These are phyloP conservation scores for Pyrus pyrifolia DNA, from an alignment of 306 rosid genomes.

Conservation along the genomic window DNA sequence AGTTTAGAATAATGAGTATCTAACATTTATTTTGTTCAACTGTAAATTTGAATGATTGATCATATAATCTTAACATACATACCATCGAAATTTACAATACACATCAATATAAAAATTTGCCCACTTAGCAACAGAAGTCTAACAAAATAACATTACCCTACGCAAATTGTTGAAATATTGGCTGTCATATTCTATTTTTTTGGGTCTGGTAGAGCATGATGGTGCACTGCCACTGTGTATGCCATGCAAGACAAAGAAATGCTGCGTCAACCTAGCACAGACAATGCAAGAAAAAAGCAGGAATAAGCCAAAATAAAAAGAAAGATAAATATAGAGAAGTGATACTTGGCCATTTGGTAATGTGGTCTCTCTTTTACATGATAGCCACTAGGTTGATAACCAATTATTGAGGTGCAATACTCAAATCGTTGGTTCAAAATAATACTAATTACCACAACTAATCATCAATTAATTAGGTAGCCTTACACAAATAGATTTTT, in stretches of 20 bases:
- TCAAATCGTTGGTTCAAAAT: not conserved
- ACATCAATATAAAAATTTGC: not conserved
- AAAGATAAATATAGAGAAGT: constrained; percentile 18
- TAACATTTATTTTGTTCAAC: too few relatives aligned
- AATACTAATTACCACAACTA: not conserved
- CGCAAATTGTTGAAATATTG: not conserved
- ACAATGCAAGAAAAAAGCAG: not conserved
- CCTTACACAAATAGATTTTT: not conserved
- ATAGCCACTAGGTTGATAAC: constrained; percentile 6
- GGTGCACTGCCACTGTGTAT: not conserved
- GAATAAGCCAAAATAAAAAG: not conserved
- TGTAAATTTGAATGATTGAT: not conserved
- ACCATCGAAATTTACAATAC: not conserved
- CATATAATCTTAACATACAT: not conserved
- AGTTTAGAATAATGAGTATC: not conserved
- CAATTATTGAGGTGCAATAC: constrained; percentile 18
- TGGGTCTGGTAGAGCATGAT: not conserved
- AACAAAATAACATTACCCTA: not conserved
- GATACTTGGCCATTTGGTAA: constrained; percentile 18
- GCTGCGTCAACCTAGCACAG: constrained; percentile 33
- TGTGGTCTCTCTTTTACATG: constrained; percentile 17
- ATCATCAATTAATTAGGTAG: not conserved
- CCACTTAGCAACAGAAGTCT: not conserved
- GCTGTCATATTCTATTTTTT: not conserved
- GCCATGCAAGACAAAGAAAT: constrained; percentile 10